Evolutionary conservation across 2,329 filamentous ascomycete genomes (phyloP).

Genomic region (Penicillium sp.): DNA sequence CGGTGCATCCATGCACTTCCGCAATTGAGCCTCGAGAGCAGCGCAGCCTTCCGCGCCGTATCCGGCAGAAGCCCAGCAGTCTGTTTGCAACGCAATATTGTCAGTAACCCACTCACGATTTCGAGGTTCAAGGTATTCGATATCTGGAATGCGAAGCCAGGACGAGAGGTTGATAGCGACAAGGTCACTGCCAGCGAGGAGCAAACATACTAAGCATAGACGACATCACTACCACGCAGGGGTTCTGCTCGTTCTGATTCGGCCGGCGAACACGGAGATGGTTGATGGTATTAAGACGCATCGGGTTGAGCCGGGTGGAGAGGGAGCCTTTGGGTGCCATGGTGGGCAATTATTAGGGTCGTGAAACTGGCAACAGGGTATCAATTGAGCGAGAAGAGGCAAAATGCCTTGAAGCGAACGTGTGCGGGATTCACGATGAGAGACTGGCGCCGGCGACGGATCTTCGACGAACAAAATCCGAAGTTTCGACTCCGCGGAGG

Average conservation of each 20-base stretch:
- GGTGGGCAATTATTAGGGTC: constrained; percentile 9
- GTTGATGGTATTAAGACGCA: constrained; percentile 46
- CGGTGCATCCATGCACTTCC: constrained; percentile 75
- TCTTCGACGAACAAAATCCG: constrained; percentile 16
- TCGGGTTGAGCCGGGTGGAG: constrained; percentile 44
- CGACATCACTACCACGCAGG: constrained; percentile 65
- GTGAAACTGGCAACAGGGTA: not conserved
- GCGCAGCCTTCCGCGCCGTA: constrained; percentile 55
- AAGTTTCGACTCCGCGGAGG: constrained; percentile 30
- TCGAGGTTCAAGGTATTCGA: not conserved
- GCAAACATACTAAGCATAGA: constrained; percentile 60
- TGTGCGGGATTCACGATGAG: constrained; percentile 8
- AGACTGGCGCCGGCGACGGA: constrained; percentile 11
- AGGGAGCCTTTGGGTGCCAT: constrained; percentile 44
- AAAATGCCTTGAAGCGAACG: constrained; percentile 7
- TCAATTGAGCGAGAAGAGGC: not conserved
- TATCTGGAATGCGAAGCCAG: not conserved
- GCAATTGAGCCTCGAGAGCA: constrained; percentile 58
- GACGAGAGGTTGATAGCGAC: not conserved
- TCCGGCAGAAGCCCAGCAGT: constrained; percentile 48
- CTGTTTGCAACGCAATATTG: constrained; percentile 22
- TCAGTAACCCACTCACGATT: constrained; percentile 7
- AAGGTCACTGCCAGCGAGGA: not conserved
- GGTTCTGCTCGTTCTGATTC: constrained; percentile 60
- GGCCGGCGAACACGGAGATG: constrained; percentile 63